Evolutionary conservation across 1,139 yeast species (phyloP).

Genomic region (Magnusiomyces fungicola): DNA sequence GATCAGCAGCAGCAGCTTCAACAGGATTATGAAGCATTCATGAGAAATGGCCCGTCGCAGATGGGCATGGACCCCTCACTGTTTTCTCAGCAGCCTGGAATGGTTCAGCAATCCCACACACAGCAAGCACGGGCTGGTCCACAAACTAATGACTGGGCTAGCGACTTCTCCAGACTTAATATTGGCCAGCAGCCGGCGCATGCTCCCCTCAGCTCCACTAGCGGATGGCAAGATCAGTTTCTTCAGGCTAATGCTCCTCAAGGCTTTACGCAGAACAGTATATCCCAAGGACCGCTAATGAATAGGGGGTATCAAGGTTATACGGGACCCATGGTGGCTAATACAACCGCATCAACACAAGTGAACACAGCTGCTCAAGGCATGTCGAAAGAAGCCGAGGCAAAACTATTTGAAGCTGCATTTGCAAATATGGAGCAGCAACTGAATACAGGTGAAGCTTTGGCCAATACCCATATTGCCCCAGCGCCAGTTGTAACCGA

Average conservation of each 20-base stretch:
- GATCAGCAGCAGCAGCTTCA: constrained; percentile 8
- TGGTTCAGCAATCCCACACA: not conserved
- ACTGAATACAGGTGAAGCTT: constrained; percentile 9
- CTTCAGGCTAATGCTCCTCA: constrained; percentile 7
- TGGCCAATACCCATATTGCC: too few relatives aligned
- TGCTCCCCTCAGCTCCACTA: constrained; percentile 5
- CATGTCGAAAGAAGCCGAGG: constrained; percentile 3
- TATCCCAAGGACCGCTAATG: constrained; percentile 3
- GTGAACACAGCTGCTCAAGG: not conserved
- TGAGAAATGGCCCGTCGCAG: constrained; percentile 2
- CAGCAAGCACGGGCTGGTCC: not conserved
- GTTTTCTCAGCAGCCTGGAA: not conserved
- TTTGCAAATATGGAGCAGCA: constrained; percentile 24
- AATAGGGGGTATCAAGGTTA: not conserved
- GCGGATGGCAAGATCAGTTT: constrained; percentile 7
- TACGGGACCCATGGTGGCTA: not conserved
- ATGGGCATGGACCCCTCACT: not conserved
- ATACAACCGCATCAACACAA: not conserved
- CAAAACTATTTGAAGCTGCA: constrained; percentile 24
- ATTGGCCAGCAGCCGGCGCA: constrained; percentile 6
- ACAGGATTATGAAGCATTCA: constrained; percentile 9
- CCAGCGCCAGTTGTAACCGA: too few relatives aligned
- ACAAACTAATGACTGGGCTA: constrained; percentile 13
- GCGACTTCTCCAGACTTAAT: constrained; percentile 16
- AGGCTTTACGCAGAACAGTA: constrained; percentile 1